Percentiles rank a stretch among this genome's conserved stretches.
Evolutionary conservation across 352 stramenopile genomes (phyloP).

Genomic region (Phytophthora idaei): DNA sequence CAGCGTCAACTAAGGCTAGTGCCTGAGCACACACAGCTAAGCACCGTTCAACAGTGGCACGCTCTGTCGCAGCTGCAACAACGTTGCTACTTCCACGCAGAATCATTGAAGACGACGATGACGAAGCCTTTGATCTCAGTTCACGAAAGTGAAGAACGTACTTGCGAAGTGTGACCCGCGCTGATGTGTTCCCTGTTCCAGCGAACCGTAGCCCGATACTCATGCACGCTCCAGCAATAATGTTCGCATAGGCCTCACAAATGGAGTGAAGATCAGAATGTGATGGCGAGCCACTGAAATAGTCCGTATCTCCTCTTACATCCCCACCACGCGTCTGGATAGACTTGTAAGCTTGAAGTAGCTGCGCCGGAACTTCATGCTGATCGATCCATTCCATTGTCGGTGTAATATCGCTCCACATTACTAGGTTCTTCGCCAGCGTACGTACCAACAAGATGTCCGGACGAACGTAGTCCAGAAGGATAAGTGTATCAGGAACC

Average conservation of each 20-base stretch:
- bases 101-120: conserved; percentile 38
- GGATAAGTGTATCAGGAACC: conserved; percentile 94
- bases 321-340: conserved; percentile 21
- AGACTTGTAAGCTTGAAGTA: conserved; percentile 53
- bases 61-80: conserved; percentile 70
- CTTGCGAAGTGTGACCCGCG: conserved; percentile 63
- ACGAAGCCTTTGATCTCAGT: conserved; percentile 54
- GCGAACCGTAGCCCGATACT: conserved; percentile 95
- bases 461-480: conserved; percentile 96
- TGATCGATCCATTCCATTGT: conserved; percentile 91
- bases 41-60: conserved; percentile 93
- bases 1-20: conserved; percentile 95
- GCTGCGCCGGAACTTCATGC: conserved; percentile 61
- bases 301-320: conserved; percentile 6
- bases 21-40: conserved; percentile 91
- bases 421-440: conserved; percentile 93
- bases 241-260: conserved; percentile 94
- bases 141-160: conserved; percentile 83
- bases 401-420: conserved; percentile 95
- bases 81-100: conserved; percentile 45
- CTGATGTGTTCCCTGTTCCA: conserved; percentile 73
- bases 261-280: conserved; percentile 89
- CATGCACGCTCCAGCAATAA: conserved; percentile 95
- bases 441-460: conserved; percentile 96
- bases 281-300: conserved; percentile 26